These are phyloP conservation scores for Speleostelium caveatum DNA, from an alignment of 78 protist genomes.

Conservation along the genomic window DNA sequence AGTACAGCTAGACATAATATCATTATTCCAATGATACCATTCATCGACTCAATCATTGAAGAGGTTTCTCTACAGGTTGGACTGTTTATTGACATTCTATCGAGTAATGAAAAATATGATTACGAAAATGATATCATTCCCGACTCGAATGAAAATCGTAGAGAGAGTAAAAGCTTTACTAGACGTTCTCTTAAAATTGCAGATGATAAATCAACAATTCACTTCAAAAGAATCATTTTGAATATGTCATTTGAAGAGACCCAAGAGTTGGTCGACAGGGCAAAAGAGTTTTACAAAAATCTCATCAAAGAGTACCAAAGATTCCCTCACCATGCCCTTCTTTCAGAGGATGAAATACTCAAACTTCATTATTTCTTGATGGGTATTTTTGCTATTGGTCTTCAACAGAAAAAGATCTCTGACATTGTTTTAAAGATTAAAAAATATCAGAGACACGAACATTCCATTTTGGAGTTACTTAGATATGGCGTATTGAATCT, in stretches of 20 bases:
- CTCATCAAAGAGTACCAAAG: neutral
- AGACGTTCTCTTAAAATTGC: neutral
- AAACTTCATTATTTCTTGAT: neutral
- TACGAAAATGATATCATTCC: neutral
- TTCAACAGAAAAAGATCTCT: neutral
- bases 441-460: neutral
- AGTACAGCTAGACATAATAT: neutral
- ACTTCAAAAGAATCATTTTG: neutral
- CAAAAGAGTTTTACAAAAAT: neutral
- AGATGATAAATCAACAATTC: neutral
- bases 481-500: neutral
- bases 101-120: neutral
- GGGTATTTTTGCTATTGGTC: neutral
- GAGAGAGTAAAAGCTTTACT: neutral
- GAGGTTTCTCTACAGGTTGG: conserved; percentile 33
- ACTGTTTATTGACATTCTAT: conserved; percentile 13
- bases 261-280: neutral
- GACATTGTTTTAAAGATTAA: neutral
- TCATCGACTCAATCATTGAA: conserved; percentile 25
- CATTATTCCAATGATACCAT: conserved; percentile 22
- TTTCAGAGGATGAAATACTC: neutral
- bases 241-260: neutral
- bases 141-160: no score
- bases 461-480: neutral
- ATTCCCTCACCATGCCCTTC: neutral